Base-by-base conservation (phyloP, 495 filamentous ascomycete genomes). In the Neurospora sp. region DNA sequence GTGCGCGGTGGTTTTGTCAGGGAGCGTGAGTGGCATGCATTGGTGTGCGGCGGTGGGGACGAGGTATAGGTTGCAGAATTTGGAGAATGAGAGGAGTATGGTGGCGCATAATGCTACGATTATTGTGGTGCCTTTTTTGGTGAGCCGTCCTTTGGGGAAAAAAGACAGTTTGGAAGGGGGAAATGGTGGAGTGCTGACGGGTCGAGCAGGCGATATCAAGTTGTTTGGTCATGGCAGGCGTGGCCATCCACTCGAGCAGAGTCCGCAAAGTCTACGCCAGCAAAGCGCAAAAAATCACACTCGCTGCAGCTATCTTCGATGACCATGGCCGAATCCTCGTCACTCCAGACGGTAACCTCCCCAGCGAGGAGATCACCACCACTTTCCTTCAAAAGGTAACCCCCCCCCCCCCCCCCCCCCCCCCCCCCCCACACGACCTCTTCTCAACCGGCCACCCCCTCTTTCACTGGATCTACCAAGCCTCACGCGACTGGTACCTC, bases 391-490 rank as follows among this genome's bases (percentile, higher is more conserved):
- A 93, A 80, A 86, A 84, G 48, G 75, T 72, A 31, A 17, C 7
- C 37, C 9, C 28, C 38, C 21, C n/a, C n/a, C n/a, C n/a, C n/a
- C n/a, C n/a, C n/a, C n/a, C n/a, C n/a, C n/a, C n/a, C n/a, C n/a
- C n/a, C n/a, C n/a, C n/a, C n/a, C n/a, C n/a, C n/a, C n/a, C n/a
- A n/a, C n/a, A 92, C 71, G 93, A 97, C 70, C 86, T 89, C 38
- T 93, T 97, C 76, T 89, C 89, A 40, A 89, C 90, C 48, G 87
- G 87, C 17, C 93, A 97, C 78, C 89, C 92, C 3, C 89, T 93
- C 13, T 97, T 96, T 79, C 89, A 94, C 38, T 97, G 94, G 94
- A 88, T 94, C 69, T 96, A 92, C 78, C 88, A 92, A 72, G 92
- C 92, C 15, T 91, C 91, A 42, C 87, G 90, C 31, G 89, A 93